A percentile compares a stretch with the other conserved stretches of the same genome.
Evolutionary conservation across 345 rosid species (phyloP).

Genomic region (Boechera divaricarpa): DNA sequence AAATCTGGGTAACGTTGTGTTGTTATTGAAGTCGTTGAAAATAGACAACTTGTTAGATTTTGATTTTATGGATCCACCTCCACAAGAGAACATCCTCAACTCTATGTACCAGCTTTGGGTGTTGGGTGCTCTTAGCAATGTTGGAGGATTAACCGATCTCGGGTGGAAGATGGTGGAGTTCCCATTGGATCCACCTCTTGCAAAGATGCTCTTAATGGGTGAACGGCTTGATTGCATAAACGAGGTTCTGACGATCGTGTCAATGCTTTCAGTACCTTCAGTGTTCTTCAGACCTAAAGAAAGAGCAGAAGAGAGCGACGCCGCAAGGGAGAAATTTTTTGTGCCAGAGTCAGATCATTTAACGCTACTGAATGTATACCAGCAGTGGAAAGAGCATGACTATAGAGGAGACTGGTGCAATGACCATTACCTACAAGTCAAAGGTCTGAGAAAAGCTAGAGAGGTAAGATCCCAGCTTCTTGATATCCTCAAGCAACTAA

Average conservation of each 20-base stretch:
- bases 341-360: conserved; percentile 97
- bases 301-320: conserved; percentile 94
- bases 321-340: conserved; percentile 86
- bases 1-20: conserved; percentile 92
- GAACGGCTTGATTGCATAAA: conserved; percentile 76
- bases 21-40: conserved; percentile 91
- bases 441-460: conserved; percentile 85
- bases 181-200: conserved; percentile 96
- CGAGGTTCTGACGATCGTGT: conserved; percentile 96
- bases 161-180: conserved; percentile 99
- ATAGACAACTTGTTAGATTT: conserved; percentile 90
- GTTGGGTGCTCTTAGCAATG: conserved; percentile 91
- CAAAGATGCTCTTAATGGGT: conserved; percentile 98
- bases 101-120: conserved; percentile 99
- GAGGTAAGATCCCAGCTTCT: conserved; percentile 96
- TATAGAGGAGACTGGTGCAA: conserved; percentile 97
- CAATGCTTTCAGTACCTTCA: conserved; percentile 99
- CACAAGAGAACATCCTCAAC: conserved; percentile 95
- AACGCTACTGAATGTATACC: conserved; percentile 80
- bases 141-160: conserved; percentile 79
- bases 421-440: conserved; percentile 83
- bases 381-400: conserved; percentile 95
- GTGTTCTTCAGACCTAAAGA: conserved; percentile 98
- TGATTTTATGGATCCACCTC: conserved; percentile 99
- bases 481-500: conserved; percentile 82